phyloP scores from a whole-genome alignment of 352 stramenopile genomes.

The Globisporangium acanthophoron region DNA sequence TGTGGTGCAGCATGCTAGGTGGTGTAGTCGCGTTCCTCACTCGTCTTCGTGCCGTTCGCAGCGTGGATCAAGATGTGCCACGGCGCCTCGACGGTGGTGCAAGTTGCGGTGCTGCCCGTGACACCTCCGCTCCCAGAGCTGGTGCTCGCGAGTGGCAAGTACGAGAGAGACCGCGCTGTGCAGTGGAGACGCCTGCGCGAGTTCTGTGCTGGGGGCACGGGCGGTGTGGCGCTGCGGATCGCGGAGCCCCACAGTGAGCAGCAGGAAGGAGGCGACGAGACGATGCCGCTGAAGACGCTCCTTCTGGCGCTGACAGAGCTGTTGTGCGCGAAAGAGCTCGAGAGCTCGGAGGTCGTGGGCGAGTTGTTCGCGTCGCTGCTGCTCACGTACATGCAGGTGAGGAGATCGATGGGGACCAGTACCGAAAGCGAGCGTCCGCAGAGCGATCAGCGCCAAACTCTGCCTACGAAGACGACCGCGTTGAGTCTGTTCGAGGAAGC shows the following conservation, averaged over 20 bases:
- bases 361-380: conserved; percentile 74
- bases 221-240: conserved; percentile 44
- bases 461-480: background rate
- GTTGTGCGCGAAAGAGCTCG: conserved; percentile 54
- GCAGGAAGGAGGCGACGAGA: conserved; percentile 13
- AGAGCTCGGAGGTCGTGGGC: conserved; percentile 57
- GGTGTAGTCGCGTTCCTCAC: background rate
- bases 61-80: conserved; percentile 29
- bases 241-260: background rate
- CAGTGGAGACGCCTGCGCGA: conserved; percentile 33
- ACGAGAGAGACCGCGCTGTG: conserved; percentile 19
- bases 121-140: conserved; percentile 26
- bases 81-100: conserved; percentile 32
- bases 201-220: conserved; percentile 60
- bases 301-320: conserved; percentile 48
- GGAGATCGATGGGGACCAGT: background rate
- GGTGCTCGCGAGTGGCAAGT: conserved; percentile 23
- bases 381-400: conserved; percentile 70
- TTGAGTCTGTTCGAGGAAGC: conserved; percentile 23
- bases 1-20: background rate
- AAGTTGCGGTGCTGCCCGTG: conserved; percentile 50
- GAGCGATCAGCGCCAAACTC: background rate
- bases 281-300: conserved; percentile 25
- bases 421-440: background rate
- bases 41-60: conserved; percentile 2